Evolutionary conservation across 1,139 yeast species (phyloP), one percentile per base, ranked within the genome.

Genomic region (Suhomyces choctaworum): DNA sequence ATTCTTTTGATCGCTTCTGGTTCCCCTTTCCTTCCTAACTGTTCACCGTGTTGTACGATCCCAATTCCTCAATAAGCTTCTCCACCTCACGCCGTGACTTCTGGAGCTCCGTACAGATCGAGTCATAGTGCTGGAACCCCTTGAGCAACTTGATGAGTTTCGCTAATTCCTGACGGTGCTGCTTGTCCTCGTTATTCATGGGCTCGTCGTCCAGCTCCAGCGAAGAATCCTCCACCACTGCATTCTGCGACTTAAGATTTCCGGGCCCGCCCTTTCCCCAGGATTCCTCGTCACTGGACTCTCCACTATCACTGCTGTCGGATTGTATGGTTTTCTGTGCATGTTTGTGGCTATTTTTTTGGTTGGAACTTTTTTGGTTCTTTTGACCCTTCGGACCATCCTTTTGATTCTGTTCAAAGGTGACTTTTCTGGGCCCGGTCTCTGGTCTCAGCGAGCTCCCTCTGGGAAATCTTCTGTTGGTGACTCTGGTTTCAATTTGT

Each of bases 101-200:
- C 36, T 73, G 76, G 42, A 84, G 59, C 45, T 80, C 84, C 0
- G 90, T 83, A 48, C 90, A 82, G 2, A 87, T 80, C 7, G 82
- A 73, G 52, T 87, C 96, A 45, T 82, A 73, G 48, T 78, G 78
- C 41, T 79, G 82, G 20, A 77, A 76, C 16, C 77, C 77, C 41
- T 71, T 74, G 22, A 83, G 51, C 28, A 82, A 61, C 41, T 76
- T 59, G 22, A 83, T 52, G 22, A 70, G 47, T 19, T 62, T 52
- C 7, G 56, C 48, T 32, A 52, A 37, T 12, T 50, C 53, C 51
- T 62, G 66, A 44, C 68, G 70, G 37, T 62, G 67, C 16, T 54
- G 41, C 10, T 34, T 24, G 6, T 37, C 42, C 10, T 39, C 42
- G 2, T 46, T 27, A 7, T 32, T 35, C 37, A 28, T 17, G 12